Evolutionary conservation across 164 flowering plant genomes (phyloP), one percentile per base, ranked within the genome.

Genomic region (Nymphaea colorata): DNA sequence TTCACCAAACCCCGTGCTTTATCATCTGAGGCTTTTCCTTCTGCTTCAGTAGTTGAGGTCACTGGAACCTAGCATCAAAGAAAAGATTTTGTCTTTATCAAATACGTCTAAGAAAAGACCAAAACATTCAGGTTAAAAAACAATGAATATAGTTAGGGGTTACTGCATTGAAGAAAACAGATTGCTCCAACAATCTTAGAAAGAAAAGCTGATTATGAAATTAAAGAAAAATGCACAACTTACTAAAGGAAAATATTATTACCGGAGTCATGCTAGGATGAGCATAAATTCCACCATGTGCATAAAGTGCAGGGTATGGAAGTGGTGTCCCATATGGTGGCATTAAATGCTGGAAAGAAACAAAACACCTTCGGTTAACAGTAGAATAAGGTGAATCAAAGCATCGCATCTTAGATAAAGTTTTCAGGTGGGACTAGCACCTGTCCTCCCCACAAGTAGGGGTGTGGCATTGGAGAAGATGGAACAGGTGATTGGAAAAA

Each of bases 381-480:
- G 4, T 18, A 25, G 42, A 51, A 17, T 25, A 25, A 66, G 2
- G 53, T 41, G 42, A 10, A 64, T 25, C 43, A 53, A 45, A 41
- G 44, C 14, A 6, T 25, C 14, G 10, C 12, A 17, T 25, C 43
- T 44, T 10, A 61, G 11, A 61, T 61, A 17, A 61, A 8, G 16
- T 17, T 61, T 61, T 17, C 59, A 17, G 60, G 44, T 14, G 43
- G 64, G 45, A 62, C 65, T 51, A 64, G 80, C 66, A 91, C 97
- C 92, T 89, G 97, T 74, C 84, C 71, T 70, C 88, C 91, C 97
- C 97, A 91, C 69, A 91, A 17, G 72, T 83, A 89, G 41, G 96
- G 93, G 73, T 85, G 93, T 5, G 98, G 93, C 70, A 84, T 66
- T 44, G 96, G 93, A 72, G 98, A 83, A 67, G 82, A 64, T 68